These are phyloP conservation scores for Cryptosporidium parvum DNA, from an alignment of 169 alveolate genomes.

Conservation along the genomic window DNA sequence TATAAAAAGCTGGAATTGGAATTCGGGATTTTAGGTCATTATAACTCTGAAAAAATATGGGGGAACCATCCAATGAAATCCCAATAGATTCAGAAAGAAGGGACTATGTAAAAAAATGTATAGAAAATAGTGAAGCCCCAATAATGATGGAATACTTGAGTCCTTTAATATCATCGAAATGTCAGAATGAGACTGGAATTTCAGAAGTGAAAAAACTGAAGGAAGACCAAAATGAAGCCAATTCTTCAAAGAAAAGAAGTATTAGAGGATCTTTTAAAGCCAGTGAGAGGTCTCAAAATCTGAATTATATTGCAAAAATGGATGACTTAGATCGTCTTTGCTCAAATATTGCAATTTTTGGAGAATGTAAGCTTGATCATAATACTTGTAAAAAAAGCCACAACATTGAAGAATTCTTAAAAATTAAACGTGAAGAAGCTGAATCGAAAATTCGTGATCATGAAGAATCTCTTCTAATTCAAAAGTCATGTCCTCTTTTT, in stretches of 20 bases:
- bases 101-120: conserved; percentile 29
- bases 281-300: conserved; percentile 45
- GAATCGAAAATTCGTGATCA: neutral
- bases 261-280: conserved; percentile 48
- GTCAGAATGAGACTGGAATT: neutral
- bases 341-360: conserved; percentile 21
- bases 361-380: conserved; percentile 19
- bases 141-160: conserved; percentile 24
- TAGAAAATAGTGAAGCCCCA: conserved; percentile 57
- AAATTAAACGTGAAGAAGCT: conserved; percentile 1
- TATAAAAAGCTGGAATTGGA: too few species aligned
- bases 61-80: neutral
- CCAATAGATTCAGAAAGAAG: neutral
- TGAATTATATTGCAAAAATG: conserved; percentile 1
- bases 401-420: conserved; percentile 10
- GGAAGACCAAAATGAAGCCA: neutral
- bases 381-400: conserved; percentile 27
- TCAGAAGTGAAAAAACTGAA: neutral
- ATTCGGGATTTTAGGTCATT: too few species aligned
- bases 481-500: conserved; percentile 24
- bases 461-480: neutral
- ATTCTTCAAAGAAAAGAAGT: conserved; percentile 25
- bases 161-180: neutral
- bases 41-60: neutral
- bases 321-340: conserved; percentile 10